Evolutionary conservation across 176 grass and related monocot species (phyloP).

Genomic region (Hordeum marinum): DNA sequence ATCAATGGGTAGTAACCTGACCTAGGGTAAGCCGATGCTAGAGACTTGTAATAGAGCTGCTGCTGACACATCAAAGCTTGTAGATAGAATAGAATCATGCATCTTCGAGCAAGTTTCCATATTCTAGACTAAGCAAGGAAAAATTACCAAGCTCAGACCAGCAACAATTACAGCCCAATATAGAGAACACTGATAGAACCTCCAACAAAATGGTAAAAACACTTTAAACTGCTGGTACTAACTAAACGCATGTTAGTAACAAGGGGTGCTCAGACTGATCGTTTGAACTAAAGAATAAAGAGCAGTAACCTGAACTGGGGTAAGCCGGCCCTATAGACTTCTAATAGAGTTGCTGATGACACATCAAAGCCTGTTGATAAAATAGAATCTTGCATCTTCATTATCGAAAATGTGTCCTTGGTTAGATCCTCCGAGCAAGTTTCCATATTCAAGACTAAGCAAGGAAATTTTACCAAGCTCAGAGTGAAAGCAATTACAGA

Average conservation of each 20-base stretch:
- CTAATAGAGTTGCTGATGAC: too few species aligned
- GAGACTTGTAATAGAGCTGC: too few species aligned
- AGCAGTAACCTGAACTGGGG: too few species aligned
- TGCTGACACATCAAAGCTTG: neutral
- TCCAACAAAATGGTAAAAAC: neutral
- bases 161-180: neutral
- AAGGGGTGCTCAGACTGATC: too few species aligned
- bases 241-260: neutral
- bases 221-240: neutral
- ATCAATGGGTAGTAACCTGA: too few species aligned
- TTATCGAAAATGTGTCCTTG: too few species aligned
- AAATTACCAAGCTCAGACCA: neutral
- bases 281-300: too few species aligned
- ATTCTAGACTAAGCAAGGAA: neutral
- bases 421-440: too few species aligned
- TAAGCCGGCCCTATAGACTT: too few species aligned
- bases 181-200: neutral
- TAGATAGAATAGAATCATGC: neutral
- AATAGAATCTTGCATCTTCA: neutral
- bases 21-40: too few species aligned
- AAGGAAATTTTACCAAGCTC: neutral
- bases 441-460: neutral
- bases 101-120: neutral
- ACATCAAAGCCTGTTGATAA: slow-evolving; percentile 10
- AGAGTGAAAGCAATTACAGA: neutral